Base-by-base conservation (phyloP, 306 rosid species). In the Trichosanthes cucumerina region DNA sequence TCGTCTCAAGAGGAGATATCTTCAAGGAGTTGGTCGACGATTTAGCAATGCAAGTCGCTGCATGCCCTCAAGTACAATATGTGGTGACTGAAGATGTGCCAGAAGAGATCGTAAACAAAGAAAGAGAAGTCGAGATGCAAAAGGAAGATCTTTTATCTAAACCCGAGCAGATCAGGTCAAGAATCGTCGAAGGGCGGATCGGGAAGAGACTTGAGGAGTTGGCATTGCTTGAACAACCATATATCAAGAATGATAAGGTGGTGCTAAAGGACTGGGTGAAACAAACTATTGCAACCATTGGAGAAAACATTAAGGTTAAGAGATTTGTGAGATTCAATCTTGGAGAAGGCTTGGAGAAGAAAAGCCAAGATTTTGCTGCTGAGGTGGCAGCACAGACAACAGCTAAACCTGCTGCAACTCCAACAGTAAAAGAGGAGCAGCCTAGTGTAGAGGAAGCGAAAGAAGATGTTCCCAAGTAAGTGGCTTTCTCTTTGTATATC, bases 331-430 rank as follows among this genome's bases (percentile, higher is more conserved):
- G 96, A 81, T 96, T 82, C 88, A 96, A 91, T 82, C 98, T 96
- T 60, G 99, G 99, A 69, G 99, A 96, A 80, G 99, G 99, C 85
- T 88, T 96, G 88, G 93, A 92, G 82, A 96, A 96, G 89, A 91
- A 87, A 88, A 96, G 96, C 79, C 98, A 93, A 83, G 97, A 92
- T 84, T 96, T 96, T 84, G 98, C 99, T 72, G 99, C 98, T 31
- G 99, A 96, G 84, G 99, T 96, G 71, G 99, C 98, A 34, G 99
- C 99, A 80, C 99, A 96, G 83, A 96, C 99, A 74, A 81, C 92
- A 8, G 96, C 97, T 70, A 90, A 88, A 85, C 47, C 87, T 7
- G 84, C 28, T 26, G 81, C 54, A 70, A 24, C 91, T 24, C 9
- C 85, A 69, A 80, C 84, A 70, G 90, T 34, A 36, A 84, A 85